phyloP scores from a whole-genome alignment of 2,329 filamentous ascomycete species.

The Arthroderma uncinatum region DNA sequence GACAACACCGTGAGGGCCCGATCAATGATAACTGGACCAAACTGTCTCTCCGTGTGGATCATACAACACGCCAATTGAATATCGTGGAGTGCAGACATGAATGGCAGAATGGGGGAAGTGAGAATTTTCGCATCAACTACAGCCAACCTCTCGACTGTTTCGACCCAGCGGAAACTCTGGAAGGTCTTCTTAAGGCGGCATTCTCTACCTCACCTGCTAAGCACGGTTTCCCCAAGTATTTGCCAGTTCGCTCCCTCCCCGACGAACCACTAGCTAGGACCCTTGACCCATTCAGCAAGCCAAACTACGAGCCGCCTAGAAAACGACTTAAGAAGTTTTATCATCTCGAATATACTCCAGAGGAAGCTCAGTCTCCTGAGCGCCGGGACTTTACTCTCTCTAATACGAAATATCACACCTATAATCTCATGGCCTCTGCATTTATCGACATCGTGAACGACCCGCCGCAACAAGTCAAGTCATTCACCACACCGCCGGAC shows the following conservation, averaged over 20 bases:
- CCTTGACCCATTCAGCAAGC: constrained; percentile 19
- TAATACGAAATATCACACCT: constrained; percentile 35
- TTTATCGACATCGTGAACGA: constrained; percentile 38
- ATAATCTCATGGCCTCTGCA: constrained; percentile 31
- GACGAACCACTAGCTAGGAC: constrained; percentile 24
- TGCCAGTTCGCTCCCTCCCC: constrained; percentile 15
- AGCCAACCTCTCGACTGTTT: constrained; percentile 31
- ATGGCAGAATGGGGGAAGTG: constrained; percentile 48
- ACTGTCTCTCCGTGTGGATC: constrained; percentile 51
- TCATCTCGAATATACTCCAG: constrained; percentile 30
- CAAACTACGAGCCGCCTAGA: constrained; percentile 27
- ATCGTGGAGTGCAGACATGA: constrained; percentile 61
- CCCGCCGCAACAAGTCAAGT: constrained; percentile 19
- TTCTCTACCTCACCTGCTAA: not conserved
- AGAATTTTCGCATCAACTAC: constrained; percentile 56
- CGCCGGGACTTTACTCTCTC: constrained; percentile 35
- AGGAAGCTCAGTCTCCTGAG: constrained; percentile 14
- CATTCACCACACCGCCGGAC: constrained; percentile 25
- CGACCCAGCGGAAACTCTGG: constrained; percentile 10
- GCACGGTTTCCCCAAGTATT: constrained; percentile 13
- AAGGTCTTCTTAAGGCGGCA: not conserved
- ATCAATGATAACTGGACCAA: constrained; percentile 66
- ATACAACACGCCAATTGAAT: constrained; percentile 45
- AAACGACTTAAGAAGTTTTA: constrained; percentile 31
- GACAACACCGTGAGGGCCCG: constrained; percentile 57